Percentiles rank a stretch among this genome's conserved stretches.
Conservation (phyloP, 31 red algal genomes). For the Endocladia muricata region DNA sequence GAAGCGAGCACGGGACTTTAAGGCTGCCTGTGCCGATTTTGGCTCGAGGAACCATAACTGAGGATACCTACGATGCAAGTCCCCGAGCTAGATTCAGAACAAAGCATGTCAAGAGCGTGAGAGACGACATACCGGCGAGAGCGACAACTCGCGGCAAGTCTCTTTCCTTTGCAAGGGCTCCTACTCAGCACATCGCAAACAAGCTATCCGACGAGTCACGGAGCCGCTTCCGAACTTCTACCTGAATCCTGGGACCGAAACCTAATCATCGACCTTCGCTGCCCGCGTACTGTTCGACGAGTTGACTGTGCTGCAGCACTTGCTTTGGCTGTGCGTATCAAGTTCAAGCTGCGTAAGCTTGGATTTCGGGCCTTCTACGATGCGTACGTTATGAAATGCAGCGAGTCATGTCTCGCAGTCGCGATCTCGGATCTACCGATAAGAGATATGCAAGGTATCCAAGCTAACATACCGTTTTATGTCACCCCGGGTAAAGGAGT, state of each 20-base stretch:
- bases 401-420: conserved; percentile 27
- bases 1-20: too few species aligned
- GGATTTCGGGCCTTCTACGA: conserved; percentile 33
- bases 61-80: conserved; percentile 4
- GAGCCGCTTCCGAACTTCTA: conserved; percentile 17
- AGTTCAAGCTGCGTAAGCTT: neutral
- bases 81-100: neutral
- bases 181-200: conserved; percentile 7
- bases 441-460: neutral
- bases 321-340: neutral
- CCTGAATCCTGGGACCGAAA: neutral
- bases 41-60: neutral
- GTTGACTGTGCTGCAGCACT: neutral
- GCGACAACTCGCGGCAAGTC: neutral
- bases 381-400: conserved; percentile 35
- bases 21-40: conserved; percentile 4
- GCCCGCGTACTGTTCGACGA: conserved; percentile 4
- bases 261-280: conserved; percentile 12
- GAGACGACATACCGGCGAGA: neutral
- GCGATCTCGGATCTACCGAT: conserved; percentile 36
- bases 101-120: neutral
- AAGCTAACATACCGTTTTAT: conserved; percentile 30
- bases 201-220: conserved; percentile 2
- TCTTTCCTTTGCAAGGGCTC: conserved; percentile 21
- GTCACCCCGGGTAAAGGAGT: conserved; percentile 16